phyloP scores from a whole-genome alignment of 257 asterid species.

The Apocynum venetum region DNA sequence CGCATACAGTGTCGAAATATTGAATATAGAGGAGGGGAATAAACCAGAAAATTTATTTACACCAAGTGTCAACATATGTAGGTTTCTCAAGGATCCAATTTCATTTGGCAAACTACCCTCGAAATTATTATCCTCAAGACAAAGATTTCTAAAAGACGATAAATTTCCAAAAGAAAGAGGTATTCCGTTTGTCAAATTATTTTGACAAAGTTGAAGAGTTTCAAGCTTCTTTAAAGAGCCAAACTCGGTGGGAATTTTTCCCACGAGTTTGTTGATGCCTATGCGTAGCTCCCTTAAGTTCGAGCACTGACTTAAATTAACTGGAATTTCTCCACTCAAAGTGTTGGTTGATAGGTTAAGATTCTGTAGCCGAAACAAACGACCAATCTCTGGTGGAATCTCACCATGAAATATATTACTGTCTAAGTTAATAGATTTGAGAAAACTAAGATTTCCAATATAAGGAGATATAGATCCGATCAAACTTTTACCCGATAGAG shows the following conservation, averaged over 20 bases:
- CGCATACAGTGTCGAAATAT: not conserved
- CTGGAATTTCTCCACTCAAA: not conserved
- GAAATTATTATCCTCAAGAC: not conserved
- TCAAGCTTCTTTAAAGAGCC: not conserved
- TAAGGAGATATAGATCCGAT: slow-evolving; percentile 32
- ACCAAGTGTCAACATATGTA: fast-evolving
- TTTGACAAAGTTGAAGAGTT: not conserved
- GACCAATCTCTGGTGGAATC: slow-evolving; percentile 21
- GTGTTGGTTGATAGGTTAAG: not conserved
- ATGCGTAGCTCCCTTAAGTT: not conserved
- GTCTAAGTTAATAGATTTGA: slow-evolving; percentile 19
- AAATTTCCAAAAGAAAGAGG: not conserved
- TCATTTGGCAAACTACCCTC: not conserved
- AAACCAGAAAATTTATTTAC: not conserved
- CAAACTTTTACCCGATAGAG: slow-evolving; percentile 20
- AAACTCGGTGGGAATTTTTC: not conserved
- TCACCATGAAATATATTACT: slow-evolving; percentile 27
- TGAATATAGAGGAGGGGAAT: not conserved
- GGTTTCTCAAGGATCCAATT: not conserved
- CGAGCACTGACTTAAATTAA: not conserved
- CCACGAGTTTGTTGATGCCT: not conserved
- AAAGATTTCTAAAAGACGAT: not conserved
- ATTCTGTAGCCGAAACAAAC: not conserved
- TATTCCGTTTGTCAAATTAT: not conserved
- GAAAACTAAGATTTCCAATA: slow-evolving; percentile 42